These are phyloP conservation scores for Solanum okadae DNA, from an alignment of 257 asterid species.

Conservation along the genomic window DNA sequence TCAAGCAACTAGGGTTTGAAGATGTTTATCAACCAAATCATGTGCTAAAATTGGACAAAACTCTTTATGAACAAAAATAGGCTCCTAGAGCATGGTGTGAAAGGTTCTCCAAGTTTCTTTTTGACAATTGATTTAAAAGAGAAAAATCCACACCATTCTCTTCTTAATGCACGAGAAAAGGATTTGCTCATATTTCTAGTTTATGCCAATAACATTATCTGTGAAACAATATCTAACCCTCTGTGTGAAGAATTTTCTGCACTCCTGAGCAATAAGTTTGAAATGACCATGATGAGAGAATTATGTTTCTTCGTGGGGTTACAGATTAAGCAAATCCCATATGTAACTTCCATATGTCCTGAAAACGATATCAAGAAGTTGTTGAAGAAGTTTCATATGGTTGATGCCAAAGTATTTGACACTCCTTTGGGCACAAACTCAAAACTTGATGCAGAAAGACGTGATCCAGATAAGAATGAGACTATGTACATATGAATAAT, in stretches of 20 bases:
- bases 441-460: neutral
- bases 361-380: neutral
- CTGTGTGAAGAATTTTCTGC: neutral
- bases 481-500: neutral
- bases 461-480: neutral
- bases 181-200: neutral
- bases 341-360: neutral
- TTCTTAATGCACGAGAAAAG: too few species aligned
- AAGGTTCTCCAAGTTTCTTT: too few species aligned
- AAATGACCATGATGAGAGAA: neutral
- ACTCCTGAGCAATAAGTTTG: neutral
- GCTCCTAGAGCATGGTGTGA: too few species aligned
- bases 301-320: neutral
- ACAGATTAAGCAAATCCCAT: neutral
- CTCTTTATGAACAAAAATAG: too few species aligned
- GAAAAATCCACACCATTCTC: too few species aligned
- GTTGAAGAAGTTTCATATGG: neutral
- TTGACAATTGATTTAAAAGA: too few species aligned
- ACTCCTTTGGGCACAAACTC: neutral
- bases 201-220: too few species aligned
- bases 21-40: too few species aligned
- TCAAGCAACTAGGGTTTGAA: too few species aligned
- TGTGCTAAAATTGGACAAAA: too few species aligned
- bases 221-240: neutral
- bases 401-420: neutral